Evolutionary conservation across 257 asterid species (phyloP).

Genomic region (Scutellaria baicalensis): DNA sequence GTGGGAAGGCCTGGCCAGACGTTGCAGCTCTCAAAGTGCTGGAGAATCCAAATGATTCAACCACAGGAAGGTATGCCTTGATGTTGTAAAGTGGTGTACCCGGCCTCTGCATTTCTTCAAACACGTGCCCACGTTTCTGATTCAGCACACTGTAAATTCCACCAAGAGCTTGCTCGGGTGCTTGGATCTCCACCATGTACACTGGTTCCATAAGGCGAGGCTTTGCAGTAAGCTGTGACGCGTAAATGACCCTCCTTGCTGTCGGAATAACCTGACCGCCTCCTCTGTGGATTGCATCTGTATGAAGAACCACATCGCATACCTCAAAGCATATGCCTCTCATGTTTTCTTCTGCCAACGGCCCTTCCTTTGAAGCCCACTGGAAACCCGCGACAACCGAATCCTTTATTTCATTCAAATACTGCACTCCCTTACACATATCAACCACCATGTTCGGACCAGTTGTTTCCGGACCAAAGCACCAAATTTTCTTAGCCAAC

Average conservation of each 20-base stretch:
- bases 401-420: conserved; percentile 46
- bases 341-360: conserved; percentile 43
- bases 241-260: conserved; percentile 37
- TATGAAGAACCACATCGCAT: conserved; percentile 41
- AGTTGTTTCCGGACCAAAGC: conserved; percentile 46
- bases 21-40: conserved; percentile 37
- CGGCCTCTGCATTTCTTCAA: conserved; percentile 40
- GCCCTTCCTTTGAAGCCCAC: conserved; percentile 49
- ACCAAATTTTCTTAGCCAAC: conserved; percentile 52
- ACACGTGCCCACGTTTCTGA: conserved; percentile 44
- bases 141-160: conserved; percentile 45
- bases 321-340: conserved; percentile 39
- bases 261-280: conserved; percentile 46
- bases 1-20: conserved; percentile 42
- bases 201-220: conserved; percentile 42
- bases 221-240: conserved; percentile 37
- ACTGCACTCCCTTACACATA: conserved; percentile 58
- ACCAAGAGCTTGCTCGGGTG: conserved; percentile 45
- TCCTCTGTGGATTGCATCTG: conserved; percentile 47
- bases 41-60: conserved; percentile 43
- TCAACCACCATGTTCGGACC: conserved; percentile 57
- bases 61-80: conserved; percentile 36
- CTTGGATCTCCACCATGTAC: conserved; percentile 41
- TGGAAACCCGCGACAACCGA: conserved; percentile 46
- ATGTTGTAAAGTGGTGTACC: conserved; percentile 44